Evolutionary conservation across 371 early-diverging fungal species (phyloP).

Genomic region (Mortierella sp.): DNA sequence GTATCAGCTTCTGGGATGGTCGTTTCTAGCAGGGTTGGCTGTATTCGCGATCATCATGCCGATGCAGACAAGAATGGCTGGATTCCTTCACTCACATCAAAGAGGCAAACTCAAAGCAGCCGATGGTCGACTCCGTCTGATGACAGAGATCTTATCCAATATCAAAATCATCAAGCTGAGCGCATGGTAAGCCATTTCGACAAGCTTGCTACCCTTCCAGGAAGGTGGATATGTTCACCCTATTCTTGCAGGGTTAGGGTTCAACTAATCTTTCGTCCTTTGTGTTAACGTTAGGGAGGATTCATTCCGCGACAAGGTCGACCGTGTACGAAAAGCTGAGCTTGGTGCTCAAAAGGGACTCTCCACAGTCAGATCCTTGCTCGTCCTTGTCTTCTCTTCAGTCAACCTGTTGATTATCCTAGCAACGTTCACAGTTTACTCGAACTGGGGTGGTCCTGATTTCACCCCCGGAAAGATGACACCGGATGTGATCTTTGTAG

Average conservation of each 20-base stretch:
- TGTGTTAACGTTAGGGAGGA: conserved; percentile 61
- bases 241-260: no score
- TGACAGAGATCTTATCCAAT: conserved; percentile 89
- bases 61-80: conserved; percentile 62
- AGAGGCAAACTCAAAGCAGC: conserved; percentile 42
- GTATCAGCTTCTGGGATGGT: conserved; percentile 85
- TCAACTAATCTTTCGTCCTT: conserved; percentile 58
- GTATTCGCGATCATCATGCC: conserved; percentile 82
- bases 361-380: conserved; percentile 27
- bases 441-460: conserved; percentile 28
- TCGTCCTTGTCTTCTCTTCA: conserved; percentile 41
- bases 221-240: background rate
- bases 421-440: conserved; percentile 29
- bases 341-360: conserved; percentile 69
- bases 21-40: conserved; percentile 87
- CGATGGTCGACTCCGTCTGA: conserved; percentile 45
- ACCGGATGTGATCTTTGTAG: conserved; percentile 38
- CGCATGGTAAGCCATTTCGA: conserved; percentile 64
- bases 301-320: conserved; percentile 42
- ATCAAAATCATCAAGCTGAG: conserved; percentile 94
- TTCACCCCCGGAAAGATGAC: conserved; percentile 45
- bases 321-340: conserved; percentile 56
- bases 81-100: conserved; percentile 36
- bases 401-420: conserved; percentile 43
- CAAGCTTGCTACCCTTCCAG: background rate